These are phyloP conservation scores for Solanum appendiculatum DNA, from an alignment of 257 asterid genomes.

Conservation along the genomic window DNA sequence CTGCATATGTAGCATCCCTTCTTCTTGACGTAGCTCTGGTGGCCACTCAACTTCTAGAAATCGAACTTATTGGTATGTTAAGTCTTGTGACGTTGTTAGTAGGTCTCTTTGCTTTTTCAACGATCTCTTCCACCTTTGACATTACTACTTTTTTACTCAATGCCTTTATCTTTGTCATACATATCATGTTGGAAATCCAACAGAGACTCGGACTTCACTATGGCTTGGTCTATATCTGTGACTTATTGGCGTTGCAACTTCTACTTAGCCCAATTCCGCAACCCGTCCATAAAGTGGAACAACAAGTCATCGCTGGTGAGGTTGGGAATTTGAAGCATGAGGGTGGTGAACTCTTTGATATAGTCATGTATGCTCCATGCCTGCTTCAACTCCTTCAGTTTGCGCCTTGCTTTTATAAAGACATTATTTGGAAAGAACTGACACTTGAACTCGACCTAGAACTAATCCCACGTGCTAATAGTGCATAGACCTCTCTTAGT, in stretches of 20 bases:
- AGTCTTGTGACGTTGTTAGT: neutral
- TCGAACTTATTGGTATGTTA: neutral
- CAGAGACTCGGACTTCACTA: neutral
- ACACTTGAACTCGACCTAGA: too few relatives aligned
- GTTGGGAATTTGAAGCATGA: neutral
- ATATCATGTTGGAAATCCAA: neutral
- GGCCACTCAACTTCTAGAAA: neutral
- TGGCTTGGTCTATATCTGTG: neutral
- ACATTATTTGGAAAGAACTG: too few relatives aligned
- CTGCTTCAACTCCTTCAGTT: neutral
- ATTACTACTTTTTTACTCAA: neutral
- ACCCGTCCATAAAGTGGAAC: neutral
- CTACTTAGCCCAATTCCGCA: neutral
- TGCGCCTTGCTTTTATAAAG: neutral
- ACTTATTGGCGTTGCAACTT: neutral
- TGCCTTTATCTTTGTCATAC: neutral
- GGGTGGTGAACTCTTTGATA: neutral
- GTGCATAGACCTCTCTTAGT: neutral
- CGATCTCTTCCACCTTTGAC: neutral
- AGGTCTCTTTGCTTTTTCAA: neutral
- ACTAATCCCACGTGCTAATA: neutral
- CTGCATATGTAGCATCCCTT: neutral
- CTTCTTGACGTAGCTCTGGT: neutral
- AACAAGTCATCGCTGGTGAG: neutral
- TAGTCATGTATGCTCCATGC: neutral